These are phyloP conservation scores for Coccomyxa sp. DNA, from an alignment of 139 green algal genomes.

Conservation along the genomic window DNA sequence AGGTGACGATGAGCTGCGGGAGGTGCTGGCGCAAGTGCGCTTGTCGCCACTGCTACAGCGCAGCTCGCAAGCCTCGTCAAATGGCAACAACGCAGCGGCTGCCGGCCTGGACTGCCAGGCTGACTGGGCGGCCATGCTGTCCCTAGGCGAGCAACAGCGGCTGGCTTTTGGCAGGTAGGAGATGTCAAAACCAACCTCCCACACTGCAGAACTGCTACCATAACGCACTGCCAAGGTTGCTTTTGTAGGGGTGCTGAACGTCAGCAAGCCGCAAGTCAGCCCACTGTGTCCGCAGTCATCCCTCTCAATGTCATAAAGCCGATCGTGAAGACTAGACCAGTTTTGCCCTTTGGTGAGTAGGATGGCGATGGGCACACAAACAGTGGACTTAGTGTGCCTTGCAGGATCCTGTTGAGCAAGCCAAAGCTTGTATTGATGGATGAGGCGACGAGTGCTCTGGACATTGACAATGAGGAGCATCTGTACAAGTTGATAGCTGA, in stretches of 20 bases:
- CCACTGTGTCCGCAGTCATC: too few species aligned
- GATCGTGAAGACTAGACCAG: too few species aligned
- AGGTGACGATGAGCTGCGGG: slow-evolving; percentile 58
- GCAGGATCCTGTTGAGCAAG: slow-evolving; percentile 62
- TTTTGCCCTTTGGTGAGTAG: too few species aligned
- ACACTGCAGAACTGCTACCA: too few species aligned
- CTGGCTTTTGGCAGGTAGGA: slow-evolving; percentile 86
- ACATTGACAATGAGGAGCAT: slow-evolving; percentile 77
- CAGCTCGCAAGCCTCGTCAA: slow-evolving; percentile 7
- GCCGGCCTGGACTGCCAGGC: slow-evolving; percentile 55
- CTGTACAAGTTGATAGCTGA: slow-evolving; percentile 67
- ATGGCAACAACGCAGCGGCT: slow-evolving; percentile 12
- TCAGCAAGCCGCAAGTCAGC: too few species aligned
- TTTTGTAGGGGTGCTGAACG: too few species aligned
- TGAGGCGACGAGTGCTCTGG: slow-evolving; percentile 88
- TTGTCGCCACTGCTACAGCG: slow-evolving; percentile 53
- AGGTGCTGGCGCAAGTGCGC: slow-evolving; percentile 55
- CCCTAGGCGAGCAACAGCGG: slow-evolving; percentile 95
- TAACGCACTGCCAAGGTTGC: too few species aligned
- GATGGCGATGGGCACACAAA: too few species aligned
- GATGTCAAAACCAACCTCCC: too few species aligned
- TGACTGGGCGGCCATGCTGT: slow-evolving; percentile 86
- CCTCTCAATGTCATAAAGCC: too few species aligned
- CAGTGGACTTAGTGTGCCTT: slow-evolving; percentile 12
- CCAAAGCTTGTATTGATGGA: slow-evolving; percentile 90